Conservation (phyloP, 306 rosid species). For the Cicer cuneatum region DNA sequence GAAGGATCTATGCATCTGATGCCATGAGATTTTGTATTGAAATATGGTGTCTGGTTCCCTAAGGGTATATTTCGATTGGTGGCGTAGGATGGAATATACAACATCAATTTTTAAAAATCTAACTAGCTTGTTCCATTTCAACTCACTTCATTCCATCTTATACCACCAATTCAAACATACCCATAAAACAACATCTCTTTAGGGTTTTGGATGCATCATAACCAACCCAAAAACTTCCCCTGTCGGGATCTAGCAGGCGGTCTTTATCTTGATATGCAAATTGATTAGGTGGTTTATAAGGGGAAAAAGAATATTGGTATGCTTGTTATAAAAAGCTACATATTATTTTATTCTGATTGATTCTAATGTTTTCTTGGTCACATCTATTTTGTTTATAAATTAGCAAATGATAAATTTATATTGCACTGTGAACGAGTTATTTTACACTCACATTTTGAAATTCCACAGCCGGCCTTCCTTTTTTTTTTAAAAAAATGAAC, state of each 20-base stretch:
- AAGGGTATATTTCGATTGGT: no score
- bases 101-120: no score
- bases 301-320: background rate
- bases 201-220: background rate
- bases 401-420: conserved; percentile 13
- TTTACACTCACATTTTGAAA: background rate
- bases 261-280: conserved; percentile 29
- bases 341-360: conserved; percentile 27
- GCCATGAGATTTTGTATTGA: conserved; percentile 1
- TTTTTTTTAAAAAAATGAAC: background rate
- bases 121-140: no score
- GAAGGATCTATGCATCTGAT: background rate
- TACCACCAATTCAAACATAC: no score
- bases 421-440: conserved; percentile 10
- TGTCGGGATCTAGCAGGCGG: background rate
- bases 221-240: background rate
- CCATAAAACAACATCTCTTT: background rate
- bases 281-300: conserved; percentile 17
- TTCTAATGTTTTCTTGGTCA: background rate
- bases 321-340: background rate
- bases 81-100: no score
- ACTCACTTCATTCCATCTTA: no score
- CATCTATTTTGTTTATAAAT: conserved; percentile 1
- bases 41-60: background rate
- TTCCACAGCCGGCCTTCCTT: background rate